Evolutionary conservation across 2,329 filamentous ascomycete species (phyloP), one percentile per base, ranked within the genome.

Genomic region (Microthyrium microscopicum): DNA sequence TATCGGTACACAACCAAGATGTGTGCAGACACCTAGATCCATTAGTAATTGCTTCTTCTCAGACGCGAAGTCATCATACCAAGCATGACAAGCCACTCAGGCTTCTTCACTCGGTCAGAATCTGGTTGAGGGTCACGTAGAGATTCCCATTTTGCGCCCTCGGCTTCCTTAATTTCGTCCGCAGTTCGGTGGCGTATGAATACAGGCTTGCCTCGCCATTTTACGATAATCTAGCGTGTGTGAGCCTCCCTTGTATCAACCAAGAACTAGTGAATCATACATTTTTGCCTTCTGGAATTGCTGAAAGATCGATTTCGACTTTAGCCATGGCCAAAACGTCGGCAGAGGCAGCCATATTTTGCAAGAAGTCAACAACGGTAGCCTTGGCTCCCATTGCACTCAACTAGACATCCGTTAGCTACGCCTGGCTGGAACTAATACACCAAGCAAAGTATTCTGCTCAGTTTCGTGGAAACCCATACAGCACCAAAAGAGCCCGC

Each of bases 171-270:
- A 65, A 98, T 95, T 68, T 98, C 89, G 52, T 70, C 68, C 51
- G 73, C 63, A 49, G 89, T 98, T 55, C 89, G 83, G 77, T 98
- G 89, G 60, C 89, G 85, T 73, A 98, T 84, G 70, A 98, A 98
- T 59, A 98, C 84, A 60, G 89, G 89, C 80, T 98, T 98, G 60
- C 89, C 89, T 70, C 89, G 81, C 89, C 89, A 98, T 70, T 98
- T 98, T 71, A 98, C 92, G 60, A 98, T 91, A 58, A 98, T 77
- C 79, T 85, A 26, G 3, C 7, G 16, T 16, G 7, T 15, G 26
- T 29, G 26, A 29, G 26, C 26, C 17, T 15, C 22, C 13, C 22
- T 13, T 25, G 8, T 13, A 8, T 25, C 22, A 25, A 8, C 13
- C 8, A 8, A 13, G 9, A 2, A n/a, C n/a, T 12, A 6, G 16